Evolutionary conservation across 2,329 filamentous ascomycete genomes (phyloP).

Genomic region (Fusarium camptoceras): DNA sequence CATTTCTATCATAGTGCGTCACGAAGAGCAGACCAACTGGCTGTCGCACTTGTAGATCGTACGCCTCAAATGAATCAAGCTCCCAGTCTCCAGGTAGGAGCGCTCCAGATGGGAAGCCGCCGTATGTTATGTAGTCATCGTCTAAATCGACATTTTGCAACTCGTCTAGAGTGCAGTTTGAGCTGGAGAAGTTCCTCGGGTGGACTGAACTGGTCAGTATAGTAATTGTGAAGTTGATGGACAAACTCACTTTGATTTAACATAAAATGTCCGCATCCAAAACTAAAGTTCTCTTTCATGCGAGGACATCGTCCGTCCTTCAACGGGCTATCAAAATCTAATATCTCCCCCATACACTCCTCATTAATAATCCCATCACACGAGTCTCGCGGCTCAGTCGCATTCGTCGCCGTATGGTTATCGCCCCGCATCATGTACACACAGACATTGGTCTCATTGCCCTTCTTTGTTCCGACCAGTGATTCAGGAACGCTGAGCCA

Average conservation of each 20-base stretch:
- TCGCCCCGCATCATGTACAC: background rate
- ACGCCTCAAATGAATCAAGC: background rate
- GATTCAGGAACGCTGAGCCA: background rate
- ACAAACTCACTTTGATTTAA: background rate
- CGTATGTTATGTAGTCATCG: background rate
- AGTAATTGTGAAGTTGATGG: fast-evolving
- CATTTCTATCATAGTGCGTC: too few relatives aligned
- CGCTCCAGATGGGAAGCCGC: background rate
- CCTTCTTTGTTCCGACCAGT: background rate
- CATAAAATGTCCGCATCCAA: background rate
- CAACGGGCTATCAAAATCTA: background rate
- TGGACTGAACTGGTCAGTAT: background rate
- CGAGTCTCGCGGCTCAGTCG: background rate
- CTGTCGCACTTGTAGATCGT: conserved; percentile 1
- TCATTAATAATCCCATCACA: background rate
- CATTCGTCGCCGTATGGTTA: background rate
- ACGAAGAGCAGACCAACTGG: background rate
- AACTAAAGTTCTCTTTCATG: background rate
- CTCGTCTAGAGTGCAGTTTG: background rate
- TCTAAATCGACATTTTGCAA: background rate
- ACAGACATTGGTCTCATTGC: background rate
- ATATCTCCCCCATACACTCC: background rate
- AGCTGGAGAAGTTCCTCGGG: background rate
- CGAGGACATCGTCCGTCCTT: background rate
- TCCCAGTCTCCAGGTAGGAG: background rate